Percentiles rank a stretch among this genome's conserved stretches.
Conservation (phyloP, 2,329 filamentous ascomycete genomes). For the Penicillium sp. region DNA sequence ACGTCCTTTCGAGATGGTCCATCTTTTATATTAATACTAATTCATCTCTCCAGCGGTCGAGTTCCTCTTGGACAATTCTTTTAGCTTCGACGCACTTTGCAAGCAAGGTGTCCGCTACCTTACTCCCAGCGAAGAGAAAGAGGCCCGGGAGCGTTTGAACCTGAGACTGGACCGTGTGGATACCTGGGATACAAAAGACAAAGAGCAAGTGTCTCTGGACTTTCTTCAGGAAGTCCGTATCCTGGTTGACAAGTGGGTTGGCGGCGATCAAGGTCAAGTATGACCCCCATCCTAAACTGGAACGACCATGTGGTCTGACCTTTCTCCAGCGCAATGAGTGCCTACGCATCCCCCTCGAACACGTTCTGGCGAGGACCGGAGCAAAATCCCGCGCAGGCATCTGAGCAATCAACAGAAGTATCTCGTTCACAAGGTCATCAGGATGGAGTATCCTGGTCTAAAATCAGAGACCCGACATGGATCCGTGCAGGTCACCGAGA, state of each 20-base stretch:
- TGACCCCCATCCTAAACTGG: neutral
- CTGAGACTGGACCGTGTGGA: conserved; percentile 35
- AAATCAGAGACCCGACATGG: conserved; percentile 34
- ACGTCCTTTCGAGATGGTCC: conserved; percentile 14
- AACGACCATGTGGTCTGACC: neutral
- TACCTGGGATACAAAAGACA: neutral
- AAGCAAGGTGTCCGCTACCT: conserved; percentile 57
- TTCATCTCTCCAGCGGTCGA: conserved; percentile 46
- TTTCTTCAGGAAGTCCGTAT: conserved; percentile 47
- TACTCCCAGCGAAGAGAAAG: conserved; percentile 53
- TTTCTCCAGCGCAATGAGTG: conserved; percentile 31
- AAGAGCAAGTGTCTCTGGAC: conserved; percentile 49
- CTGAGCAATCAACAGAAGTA: conserved; percentile 59
- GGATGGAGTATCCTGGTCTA: conserved; percentile 51
- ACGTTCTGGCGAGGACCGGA: neutral
- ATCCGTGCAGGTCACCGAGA: conserved; percentile 41
- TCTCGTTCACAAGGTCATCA: conserved; percentile 62
- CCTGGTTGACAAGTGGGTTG: conserved; percentile 47
- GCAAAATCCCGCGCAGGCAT: conserved; percentile 19
- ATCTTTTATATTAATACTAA: neutral
- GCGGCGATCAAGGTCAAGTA: conserved; percentile 18
- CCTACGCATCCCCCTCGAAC: conserved; percentile 43
- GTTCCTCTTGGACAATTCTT: conserved; percentile 56
- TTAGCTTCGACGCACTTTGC: conserved; percentile 55
- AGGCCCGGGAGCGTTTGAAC: conserved; percentile 43